Evolutionary conservation across 805 yeast genomes (phyloP), one percentile per base, ranked within the genome.

Genomic region (Lipomyces anomalus): DNA sequence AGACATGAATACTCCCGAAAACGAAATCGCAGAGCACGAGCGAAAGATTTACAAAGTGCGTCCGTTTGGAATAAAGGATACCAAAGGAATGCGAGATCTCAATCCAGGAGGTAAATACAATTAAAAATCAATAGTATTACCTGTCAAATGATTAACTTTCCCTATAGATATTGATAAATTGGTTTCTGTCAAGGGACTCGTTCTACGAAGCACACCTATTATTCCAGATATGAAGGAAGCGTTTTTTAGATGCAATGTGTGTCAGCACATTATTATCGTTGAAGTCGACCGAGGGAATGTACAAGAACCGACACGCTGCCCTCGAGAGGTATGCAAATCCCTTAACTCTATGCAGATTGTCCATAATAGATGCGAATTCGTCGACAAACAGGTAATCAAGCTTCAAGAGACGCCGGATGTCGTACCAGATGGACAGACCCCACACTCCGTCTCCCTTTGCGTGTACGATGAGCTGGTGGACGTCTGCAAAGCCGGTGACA

Each of bases 181-280:
- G 47, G 95, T 92, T 6, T 76, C 86, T 41, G 79, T 92, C 45
- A 92, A 90, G 67, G 98, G 98, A 18, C 72, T 92, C 36, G 94
- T 88, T 0, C 70, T 92, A 42, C 75, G 98, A 58, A 73, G 95
- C 4, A 86, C 96, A 5, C 79, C 97, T 9, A 79, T 92, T 30
- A 86, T 92, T 41, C 98, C 98, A 9, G 98, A 92, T 64, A 92
- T 92, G 98, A 89, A 88, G 62, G 87, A 84, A 39, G 97, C 97
- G 0, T 90, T 90, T 60, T 92, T 92, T 76, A 84, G 81, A 67
- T 92, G 98, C 68, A 83, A 79, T 49, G 95, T 92, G 18, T 92
- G 98, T 68, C 90, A 84, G 55, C 97, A 92, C 66, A 84, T 96
- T 0, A 76, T 82, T 37, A 84, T 84, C 0, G 95, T 89, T 16